Conservation (phyloP, 148 eudicot species). For the Rhododendron mucronatum region DNA sequence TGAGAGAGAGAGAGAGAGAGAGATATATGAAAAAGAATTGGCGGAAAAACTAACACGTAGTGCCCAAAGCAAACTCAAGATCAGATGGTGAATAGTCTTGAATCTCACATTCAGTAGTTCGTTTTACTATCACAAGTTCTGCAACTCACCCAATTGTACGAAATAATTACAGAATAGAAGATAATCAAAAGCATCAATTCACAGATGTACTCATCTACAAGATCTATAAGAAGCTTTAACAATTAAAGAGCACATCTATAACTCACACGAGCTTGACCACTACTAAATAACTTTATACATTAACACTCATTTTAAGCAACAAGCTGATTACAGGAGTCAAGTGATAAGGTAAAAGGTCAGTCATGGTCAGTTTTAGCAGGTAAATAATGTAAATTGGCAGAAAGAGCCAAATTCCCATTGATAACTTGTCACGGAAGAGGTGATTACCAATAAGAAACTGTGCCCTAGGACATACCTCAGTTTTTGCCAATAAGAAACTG, state of each 20-base stretch:
- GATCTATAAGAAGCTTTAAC: neutral
- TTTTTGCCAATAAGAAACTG: conserved; percentile 23
- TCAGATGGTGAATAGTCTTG: neutral
- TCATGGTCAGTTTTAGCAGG: neutral
- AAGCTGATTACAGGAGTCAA: neutral
- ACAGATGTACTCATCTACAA: neutral
- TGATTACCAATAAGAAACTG: neutral
- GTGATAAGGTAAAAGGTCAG: neutral
- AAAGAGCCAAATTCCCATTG: neutral
- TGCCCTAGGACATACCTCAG: conserved; percentile 46
- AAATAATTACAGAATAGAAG: neutral
- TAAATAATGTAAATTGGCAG: neutral
- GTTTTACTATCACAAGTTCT: neutral
- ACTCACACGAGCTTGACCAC: neutral
- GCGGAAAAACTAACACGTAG: neutral
- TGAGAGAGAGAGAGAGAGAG: too few species aligned
- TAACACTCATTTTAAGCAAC: neutral
- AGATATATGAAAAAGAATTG: neutral
- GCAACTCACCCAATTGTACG: neutral
- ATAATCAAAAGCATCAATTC: neutral
- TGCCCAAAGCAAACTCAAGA: neutral
- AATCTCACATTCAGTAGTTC: neutral
- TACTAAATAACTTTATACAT: neutral
- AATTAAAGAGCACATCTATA: neutral
- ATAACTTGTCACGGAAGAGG: neutral